Conservation (phyloP, 2,329 filamentous ascomycete species). For the Tothia fuscella region DNA sequence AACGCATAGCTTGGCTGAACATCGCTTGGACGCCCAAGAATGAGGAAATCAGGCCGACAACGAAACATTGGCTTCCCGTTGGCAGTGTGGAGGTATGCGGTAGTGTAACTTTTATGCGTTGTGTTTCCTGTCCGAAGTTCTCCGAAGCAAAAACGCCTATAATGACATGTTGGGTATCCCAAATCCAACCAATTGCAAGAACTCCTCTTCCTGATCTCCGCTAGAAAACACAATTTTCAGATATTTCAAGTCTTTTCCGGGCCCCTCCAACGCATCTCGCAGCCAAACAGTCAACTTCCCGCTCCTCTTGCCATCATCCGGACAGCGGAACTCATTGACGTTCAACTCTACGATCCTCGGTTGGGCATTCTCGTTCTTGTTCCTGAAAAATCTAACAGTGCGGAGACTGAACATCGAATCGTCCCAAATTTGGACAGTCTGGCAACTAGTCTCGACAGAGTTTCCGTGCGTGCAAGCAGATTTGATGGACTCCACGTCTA, state of each 20-base stretch:
- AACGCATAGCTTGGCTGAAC: too few relatives aligned
- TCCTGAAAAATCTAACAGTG: constrained; percentile 8
- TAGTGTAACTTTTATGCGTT: too few relatives aligned
- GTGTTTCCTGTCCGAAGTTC: too few relatives aligned
- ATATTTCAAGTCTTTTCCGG: constrained; percentile 9
- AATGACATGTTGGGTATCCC: background rate
- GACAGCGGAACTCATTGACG: background rate
- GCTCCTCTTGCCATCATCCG: constrained; percentile 6
- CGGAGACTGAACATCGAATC: background rate
- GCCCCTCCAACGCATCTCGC: constrained; percentile 4
- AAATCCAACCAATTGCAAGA: constrained; percentile 7
- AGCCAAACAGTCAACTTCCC: constrained; percentile 6
- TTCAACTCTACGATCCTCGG: constrained; percentile 7
- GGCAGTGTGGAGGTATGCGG: too few relatives aligned
- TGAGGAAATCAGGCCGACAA: too few relatives aligned
- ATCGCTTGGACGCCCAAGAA: too few relatives aligned
- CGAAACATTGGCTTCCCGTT: too few relatives aligned
- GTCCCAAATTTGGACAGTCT: constrained; percentile 10
- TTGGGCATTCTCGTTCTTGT: constrained; percentile 8
- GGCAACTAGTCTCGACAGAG: constrained; percentile 3
- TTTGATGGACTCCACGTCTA: constrained; percentile 10
- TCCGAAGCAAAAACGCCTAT: too few relatives aligned
- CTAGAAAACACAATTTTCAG: constrained; percentile 9
- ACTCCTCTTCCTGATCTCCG: constrained; percentile 1
- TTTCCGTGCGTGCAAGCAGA: constrained; percentile 10